phyloP scores from a whole-genome alignment of 345 rosid species.

The Eucalyptus cloeziana region DNA sequence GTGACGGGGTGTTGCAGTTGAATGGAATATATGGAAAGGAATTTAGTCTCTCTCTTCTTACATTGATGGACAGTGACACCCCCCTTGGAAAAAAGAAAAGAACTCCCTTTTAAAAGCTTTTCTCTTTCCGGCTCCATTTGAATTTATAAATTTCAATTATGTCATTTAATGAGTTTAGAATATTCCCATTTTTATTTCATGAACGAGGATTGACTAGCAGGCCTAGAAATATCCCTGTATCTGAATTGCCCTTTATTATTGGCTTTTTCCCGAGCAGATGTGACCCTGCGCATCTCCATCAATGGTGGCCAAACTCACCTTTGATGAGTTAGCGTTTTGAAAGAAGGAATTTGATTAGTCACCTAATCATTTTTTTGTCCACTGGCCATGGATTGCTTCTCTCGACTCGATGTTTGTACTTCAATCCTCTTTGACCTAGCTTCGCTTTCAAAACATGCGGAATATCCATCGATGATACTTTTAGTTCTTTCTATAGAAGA shows the following conservation, averaged over 20 bases:
- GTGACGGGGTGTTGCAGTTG: conserved; percentile 10
- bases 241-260: not conserved
- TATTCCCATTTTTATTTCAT: conserved; percentile 20
- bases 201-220: conserved; percentile 18
- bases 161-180: not conserved
- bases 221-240: conserved; percentile 1
- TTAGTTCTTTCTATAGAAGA: not conserved
- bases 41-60: conserved; percentile 5
- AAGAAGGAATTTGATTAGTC: not conserved
- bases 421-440: not conserved
- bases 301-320: not conserved
- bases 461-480: not conserved
- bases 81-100: not conserved
- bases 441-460: not conserved
- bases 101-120: conserved; percentile 1
- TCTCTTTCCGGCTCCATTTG: not conserved
- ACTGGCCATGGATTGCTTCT: not conserved
- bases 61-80: conserved; percentile 25
- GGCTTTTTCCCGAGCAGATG: not conserved
- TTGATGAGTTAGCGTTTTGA: not conserved
- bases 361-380: not conserved
- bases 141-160: not conserved
- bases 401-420: not conserved
- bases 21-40: conserved; percentile 37
- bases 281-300: not conserved